A percentile compares a stretch with the other conserved stretches of the same genome.
Conservation (phyloP, 257 asterid species). For the Eustoma russellianum region DNA sequence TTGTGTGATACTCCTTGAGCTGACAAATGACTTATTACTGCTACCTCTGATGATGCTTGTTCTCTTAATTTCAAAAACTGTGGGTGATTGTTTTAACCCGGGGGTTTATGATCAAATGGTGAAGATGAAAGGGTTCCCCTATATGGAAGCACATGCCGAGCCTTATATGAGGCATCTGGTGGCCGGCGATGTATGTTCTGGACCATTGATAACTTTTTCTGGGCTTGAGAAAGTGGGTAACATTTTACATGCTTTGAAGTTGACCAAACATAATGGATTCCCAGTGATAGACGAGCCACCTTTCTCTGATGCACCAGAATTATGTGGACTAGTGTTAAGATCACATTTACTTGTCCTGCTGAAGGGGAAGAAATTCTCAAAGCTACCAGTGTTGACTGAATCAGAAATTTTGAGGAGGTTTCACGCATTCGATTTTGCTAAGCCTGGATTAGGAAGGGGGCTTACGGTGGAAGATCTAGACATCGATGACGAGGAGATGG, state of each 20-base stretch:
- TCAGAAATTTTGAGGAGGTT: conserved; percentile 31
- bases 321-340: conserved; percentile 73
- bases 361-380: conserved; percentile 45
- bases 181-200: conserved; percentile 82
- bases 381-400: conserved; percentile 36
- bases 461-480: conserved; percentile 66
- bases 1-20: conserved; percentile 80
- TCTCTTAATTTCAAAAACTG: conserved; percentile 78
- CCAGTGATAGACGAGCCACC: conserved; percentile 90
- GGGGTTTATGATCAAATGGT: conserved; percentile 92
- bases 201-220: conserved; percentile 63
- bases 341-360: conserved; percentile 76
- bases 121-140: conserved; percentile 85
- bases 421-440: conserved; percentile 72
- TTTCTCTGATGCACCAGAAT: conserved; percentile 58
- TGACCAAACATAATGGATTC: conserved; percentile 74
- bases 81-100: conserved; percentile 68
- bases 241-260: conserved; percentile 49
- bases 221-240: conserved; percentile 74
- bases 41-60: conserved; percentile 89
- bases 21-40: conserved; percentile 69
- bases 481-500: conserved; percentile 65
- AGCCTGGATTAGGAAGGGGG: conserved; percentile 92
- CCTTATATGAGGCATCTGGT: conserved; percentile 81
- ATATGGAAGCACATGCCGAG: conserved; percentile 83